Evolutionary conservation across 805 yeast species (phyloP), one percentile per base, ranked within the genome.

Genomic region (Myxozyma mucilagina): DNA sequence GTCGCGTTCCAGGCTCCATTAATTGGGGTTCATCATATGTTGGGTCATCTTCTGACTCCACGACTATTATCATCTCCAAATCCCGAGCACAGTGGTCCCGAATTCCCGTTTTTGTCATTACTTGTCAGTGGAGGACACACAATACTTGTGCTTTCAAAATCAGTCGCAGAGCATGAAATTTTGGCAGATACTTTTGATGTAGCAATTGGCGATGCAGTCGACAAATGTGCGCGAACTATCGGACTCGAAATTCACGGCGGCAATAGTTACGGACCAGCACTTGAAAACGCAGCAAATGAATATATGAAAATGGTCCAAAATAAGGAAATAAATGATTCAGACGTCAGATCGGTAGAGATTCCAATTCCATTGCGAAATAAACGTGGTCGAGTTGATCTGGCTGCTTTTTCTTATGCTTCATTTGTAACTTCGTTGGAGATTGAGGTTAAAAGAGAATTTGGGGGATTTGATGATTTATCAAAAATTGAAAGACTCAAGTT

Each of bases 121-220:
- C 75, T 94, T 35, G 92, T 86, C 16, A 87, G 96, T 68, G 99
- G 99, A 0, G 99, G 99, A 0, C 99, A 94, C 70, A 92, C 98
- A 0, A 85, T 90, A 85, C 76, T 92, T 31, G 96, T 93, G 0
- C 76, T 84, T 7, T 86, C 92, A 57, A 75, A 73, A 35, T 76
- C 86, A 16, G 67, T 90, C 0, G 63, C 78, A 0, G 80, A 87
- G 1, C 99, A 94, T 75, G 85, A 84, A 60, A 82, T 93, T 0
- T 11, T 65, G 3, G 66, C 72, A 90, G 3, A 84, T 87, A 89
- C 96, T 0, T 74, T 84, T 18, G 99, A 92, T 70, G 88, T 90
- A 34, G 97, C 99, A 0, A 87, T 87, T 2, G 99, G 99, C 0
- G 97, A 93, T 73, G 87, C 97, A 0, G 73, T 94, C 24, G 99